Evolutionary conservation across 2,329 filamentous ascomycete genomes (phyloP), one percentile per base, ranked within the genome.

Genomic region (Ambrosiella beaveri): DNA sequence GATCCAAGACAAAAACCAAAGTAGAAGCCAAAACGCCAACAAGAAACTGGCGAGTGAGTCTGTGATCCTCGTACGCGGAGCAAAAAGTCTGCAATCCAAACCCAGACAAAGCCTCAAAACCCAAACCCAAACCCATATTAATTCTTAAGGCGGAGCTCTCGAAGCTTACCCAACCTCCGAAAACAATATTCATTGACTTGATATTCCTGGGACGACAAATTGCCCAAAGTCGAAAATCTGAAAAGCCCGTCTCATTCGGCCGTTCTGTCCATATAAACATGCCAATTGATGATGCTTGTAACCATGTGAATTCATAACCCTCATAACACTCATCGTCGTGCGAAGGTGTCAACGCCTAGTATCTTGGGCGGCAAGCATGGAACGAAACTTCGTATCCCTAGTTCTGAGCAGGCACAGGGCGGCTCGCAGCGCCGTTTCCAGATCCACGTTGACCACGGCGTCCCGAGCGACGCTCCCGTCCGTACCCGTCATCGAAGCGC

Each of bases 331-430:
- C 17, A 53, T 45, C 53, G 7, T 52, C 19, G 41, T 12, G 53
- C 40, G n/a, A 51, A 36, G 44, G 44, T 47, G 11, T 47, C 45
- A 53, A 47, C 44, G 44, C 44, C 44, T 60, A 60, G 53, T 60
- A 60, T 38, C 51, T 38, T 39, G 54, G 36, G 55, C 54, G 58
- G 41, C 58, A 15, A 49, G 58, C 41, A 52, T 53, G 51, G 58
- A 57, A 60, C 44, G 50, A 47, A 52, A 49, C 58, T 50, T 50
- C 37, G 54, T 54, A 52, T 57, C 45, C 58, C 58, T 60, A 60
- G 54, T 54, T 53, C 54, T 57, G 54, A 54, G 40, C 56, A n/a
- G 39, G 38, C 38, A 40, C 8, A 13, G n/a, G 19, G 36, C 47
- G 52, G 19, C 38, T 17, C 19, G 19, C 15, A 37, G 38, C 13